These are phyloP conservation scores for Closterium sp. DNA, from an alignment of 139 green algal genomes.

Conservation along the genomic window DNA sequence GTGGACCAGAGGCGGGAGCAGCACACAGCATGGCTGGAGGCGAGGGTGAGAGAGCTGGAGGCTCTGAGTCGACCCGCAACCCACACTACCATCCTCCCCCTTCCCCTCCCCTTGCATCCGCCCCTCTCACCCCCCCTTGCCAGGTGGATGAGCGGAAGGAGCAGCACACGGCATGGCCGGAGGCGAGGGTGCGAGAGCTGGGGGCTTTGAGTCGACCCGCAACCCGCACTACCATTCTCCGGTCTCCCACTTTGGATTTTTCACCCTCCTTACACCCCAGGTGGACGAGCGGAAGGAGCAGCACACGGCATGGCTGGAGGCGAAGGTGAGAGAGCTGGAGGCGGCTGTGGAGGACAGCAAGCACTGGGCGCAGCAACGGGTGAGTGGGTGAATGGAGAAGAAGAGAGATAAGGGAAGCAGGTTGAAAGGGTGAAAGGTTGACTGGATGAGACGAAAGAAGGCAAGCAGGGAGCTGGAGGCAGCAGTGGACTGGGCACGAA, in stretches of 20 bases:
- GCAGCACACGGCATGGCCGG: constrained; percentile 1
- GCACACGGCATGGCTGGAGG: constrained; percentile 9
- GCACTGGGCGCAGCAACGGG: constrained; percentile 37
- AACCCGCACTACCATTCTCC: neutral
- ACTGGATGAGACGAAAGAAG: too few species aligned
- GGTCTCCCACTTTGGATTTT: too few species aligned
- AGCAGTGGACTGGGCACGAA: too few species aligned
- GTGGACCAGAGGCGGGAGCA: neutral
- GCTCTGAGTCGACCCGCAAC: neutral
- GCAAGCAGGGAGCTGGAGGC: too few species aligned
- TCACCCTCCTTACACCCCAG: neutral
- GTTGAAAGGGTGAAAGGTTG: too few species aligned
- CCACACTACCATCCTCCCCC: too few species aligned
- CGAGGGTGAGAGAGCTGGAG: too few species aligned
- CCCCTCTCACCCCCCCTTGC: neutral
- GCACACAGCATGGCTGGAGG: neutral
- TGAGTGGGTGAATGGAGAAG: neutral
- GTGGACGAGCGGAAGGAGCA: constrained; percentile 19
- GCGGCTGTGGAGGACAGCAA: constrained; percentile 22
- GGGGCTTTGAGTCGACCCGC: neutral
- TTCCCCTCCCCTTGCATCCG: neutral
- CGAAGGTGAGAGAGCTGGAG: constrained; percentile 19
- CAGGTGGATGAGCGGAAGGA: constrained; percentile 25
- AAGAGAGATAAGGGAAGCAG: too few species aligned
- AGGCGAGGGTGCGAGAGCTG: neutral